Base-by-base conservation (phyloP, 768 basidiomycete species). In the Lepiota subincarnata region DNA sequence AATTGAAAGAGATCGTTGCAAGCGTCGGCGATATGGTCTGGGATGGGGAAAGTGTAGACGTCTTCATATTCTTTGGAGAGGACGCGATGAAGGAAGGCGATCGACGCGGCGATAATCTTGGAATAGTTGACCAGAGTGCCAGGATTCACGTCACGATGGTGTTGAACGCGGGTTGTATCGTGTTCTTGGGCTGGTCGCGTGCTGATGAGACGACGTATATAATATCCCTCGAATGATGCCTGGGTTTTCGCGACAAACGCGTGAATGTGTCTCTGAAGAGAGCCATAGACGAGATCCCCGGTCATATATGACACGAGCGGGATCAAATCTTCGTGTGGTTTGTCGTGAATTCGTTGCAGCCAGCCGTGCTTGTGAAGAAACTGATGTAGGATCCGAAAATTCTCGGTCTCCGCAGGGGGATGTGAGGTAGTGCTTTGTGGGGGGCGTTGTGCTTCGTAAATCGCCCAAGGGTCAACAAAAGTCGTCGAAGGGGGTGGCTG, bases 131-230 rank as follows among this genome's bases (percentile, higher is more conserved):
- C n/a, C n/a, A 51, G 10, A 7, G 55, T 51, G 3, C 35, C 22
- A 2, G n/a, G 18, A 34, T 53, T 47, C 1, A 60, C 55, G 11
- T 34, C 28, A 13, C 8, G 20, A 47, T 58, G 60, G 31, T 55
- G 51, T 3, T 41, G 2, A 12, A 26, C 16, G 24, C 24, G 34
- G n/a, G 38, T n/a, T 53, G 6, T 40, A 5, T 49, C 26, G 20
- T 58, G 54, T 34, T 60, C 60, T 5, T 28, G n/a, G 6, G 36
- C 39, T 10, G 60, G 60, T 37, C 57, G 51, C 13, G 44, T 45
- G 3, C 60, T 51, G 20, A 60, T 55, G 2, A 56, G 38, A 1
- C 51, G 57, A 6, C 52, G 60, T 6, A 60, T 38, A 8, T 28
- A 46, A 18, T 18, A 14, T 4, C 31, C 13, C 5, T 38, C 19